phyloP scores from a whole-genome alignment of 164 flowering plant species.

The Chloranthus sessilifolius region DNA sequence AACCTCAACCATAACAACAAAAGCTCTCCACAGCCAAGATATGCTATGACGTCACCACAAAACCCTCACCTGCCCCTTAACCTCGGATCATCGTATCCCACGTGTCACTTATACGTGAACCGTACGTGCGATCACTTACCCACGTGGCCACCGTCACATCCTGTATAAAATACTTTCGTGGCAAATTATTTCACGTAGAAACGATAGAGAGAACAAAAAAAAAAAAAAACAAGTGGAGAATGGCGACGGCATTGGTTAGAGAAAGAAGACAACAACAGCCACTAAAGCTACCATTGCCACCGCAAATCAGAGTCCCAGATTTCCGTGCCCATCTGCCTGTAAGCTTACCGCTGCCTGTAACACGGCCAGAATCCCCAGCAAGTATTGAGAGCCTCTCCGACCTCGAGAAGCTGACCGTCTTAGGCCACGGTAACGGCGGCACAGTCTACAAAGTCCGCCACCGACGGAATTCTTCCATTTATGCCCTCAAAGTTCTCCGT shows the following conservation, averaged over 20 bases:
- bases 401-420: constrained; percentile 34
- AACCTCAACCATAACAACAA: background rate
- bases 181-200: too few species aligned
- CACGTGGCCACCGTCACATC: too few species aligned
- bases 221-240: background rate
- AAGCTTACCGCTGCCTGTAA: constrained; percentile 10
- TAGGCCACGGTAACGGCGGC: constrained; percentile 47
- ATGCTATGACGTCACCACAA: constrained; percentile 12
- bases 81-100: constrained; percentile 13
- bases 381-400: constrained; percentile 29
- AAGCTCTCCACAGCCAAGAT: constrained; percentile 17
- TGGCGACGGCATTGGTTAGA: constrained; percentile 35
- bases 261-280: constrained; percentile 40
- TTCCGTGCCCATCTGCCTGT: background rate
- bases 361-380: constrained; percentile 18
- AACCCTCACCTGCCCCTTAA: constrained; percentile 24
- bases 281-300: constrained; percentile 32
- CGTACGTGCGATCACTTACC: too few species aligned
- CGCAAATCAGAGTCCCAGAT: constrained; percentile 7
- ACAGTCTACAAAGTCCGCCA: constrained; percentile 44
- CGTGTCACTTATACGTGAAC: too few species aligned
- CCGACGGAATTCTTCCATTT: constrained; percentile 18
- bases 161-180: too few species aligned
- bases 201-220: background rate
- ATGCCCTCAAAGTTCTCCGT: constrained; percentile 37